Percentiles rank a stretch among this genome's conserved stretches.
Evolutionary conservation across 2,329 filamentous ascomycete species (phyloP).

Genomic region (Rhinocladiella mackenziei): DNA sequence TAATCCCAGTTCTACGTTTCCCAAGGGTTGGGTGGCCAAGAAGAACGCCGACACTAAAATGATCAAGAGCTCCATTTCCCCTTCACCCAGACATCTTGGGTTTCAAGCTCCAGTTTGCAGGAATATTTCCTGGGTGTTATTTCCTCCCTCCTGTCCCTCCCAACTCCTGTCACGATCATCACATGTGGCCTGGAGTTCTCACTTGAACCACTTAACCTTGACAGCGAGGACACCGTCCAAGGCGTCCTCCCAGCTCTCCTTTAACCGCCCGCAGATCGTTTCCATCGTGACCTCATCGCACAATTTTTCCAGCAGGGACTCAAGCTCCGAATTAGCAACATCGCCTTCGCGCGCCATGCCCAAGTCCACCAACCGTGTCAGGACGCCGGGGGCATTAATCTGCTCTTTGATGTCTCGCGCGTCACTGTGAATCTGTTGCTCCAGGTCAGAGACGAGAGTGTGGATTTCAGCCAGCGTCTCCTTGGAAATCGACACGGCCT

Average conservation of each 20-base stretch:
- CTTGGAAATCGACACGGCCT: conserved; percentile 6
- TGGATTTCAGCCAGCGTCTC: conserved; percentile 10
- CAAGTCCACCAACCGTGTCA: conserved; percentile 41
- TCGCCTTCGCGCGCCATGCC: conserved; percentile 32
- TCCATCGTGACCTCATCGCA: conserved; percentile 40
- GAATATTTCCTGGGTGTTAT: too few relatives aligned
- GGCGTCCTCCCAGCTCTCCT: conserved; percentile 47
- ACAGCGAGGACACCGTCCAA: conserved; percentile 38
- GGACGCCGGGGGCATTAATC: conserved; percentile 39
- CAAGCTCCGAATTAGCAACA: conserved; percentile 5
- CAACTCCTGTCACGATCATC: neutral
- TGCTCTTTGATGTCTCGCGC: conserved; percentile 37
- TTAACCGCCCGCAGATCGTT: conserved; percentile 42
- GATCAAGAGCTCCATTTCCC: neutral
- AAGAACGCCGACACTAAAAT: neutral
- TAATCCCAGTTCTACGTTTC: neutral
- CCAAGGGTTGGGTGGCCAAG: too few relatives aligned
- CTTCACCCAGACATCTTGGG: too few relatives aligned
- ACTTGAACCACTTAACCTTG: conserved; percentile 22
- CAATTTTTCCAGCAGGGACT: conserved; percentile 34
- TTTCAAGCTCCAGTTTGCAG: too few relatives aligned
- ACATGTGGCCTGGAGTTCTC: neutral
- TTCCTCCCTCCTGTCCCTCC: too few relatives aligned
- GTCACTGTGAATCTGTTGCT: conserved; percentile 36
- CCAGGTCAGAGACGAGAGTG: conserved; percentile 15